Conservation (phyloP, 2,329 filamentous ascomycete species). For the Fusarium albosuccineum region DNA sequence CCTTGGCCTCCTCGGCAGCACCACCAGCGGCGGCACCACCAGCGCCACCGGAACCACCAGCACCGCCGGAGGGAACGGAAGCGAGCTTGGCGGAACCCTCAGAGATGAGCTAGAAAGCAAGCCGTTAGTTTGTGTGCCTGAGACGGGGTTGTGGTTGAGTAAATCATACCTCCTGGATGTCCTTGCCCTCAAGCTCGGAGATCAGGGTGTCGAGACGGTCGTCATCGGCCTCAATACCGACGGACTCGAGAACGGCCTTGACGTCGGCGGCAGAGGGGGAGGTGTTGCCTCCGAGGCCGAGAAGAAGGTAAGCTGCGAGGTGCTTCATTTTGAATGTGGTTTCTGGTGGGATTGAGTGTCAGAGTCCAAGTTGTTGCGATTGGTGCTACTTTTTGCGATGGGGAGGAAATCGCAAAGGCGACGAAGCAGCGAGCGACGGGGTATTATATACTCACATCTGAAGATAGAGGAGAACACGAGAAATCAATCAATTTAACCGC, state of each 20-base stretch:
- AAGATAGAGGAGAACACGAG: constrained; percentile 76
- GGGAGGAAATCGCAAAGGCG: not conserved
- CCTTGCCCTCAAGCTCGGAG: constrained; percentile 91
- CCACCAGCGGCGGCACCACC: constrained; percentile 76
- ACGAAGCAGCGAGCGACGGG: not conserved
- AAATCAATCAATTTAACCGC: constrained; percentile 99
- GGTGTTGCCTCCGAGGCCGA: constrained; percentile 92
- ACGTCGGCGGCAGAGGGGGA: constrained; percentile 87
- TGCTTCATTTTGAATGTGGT: constrained; percentile 91
- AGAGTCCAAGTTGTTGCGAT: not conserved
- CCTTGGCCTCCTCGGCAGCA: constrained; percentile 77
- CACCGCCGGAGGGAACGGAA: constrained; percentile 94
- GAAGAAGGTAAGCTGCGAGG: constrained; percentile 98
- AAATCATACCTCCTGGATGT: constrained; percentile 86
- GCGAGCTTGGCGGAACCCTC: constrained; percentile 94
- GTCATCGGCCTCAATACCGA: constrained; percentile 93
- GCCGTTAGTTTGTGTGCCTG: constrained; percentile 34
- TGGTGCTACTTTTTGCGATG: constrained; percentile 17
- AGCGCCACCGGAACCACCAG: constrained; percentile 76
- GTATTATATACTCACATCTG: constrained; percentile 52
- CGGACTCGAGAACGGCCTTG: constrained; percentile 89
- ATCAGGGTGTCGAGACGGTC: constrained; percentile 90
- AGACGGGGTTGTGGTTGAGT: not conserved
- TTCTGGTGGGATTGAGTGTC: constrained; percentile 49
- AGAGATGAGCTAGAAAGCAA: constrained; percentile 79